Evolutionary conservation across 352 stramenopile genomes (phyloP), one percentile per base, ranked within the genome.

Genomic region (Globisporangium spinosum): DNA sequence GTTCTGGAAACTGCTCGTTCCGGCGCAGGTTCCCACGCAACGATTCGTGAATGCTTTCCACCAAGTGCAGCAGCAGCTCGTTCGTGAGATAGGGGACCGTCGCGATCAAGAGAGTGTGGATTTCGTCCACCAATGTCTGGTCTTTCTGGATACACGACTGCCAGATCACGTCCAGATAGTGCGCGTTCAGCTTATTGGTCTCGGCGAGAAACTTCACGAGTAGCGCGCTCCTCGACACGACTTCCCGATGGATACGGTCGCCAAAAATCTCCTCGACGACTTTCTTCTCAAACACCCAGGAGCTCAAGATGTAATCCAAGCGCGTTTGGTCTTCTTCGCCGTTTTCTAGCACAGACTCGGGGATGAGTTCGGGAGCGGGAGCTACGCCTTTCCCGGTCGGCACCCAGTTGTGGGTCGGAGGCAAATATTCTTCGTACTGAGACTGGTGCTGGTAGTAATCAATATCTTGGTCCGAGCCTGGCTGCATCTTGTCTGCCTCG

Each of bases 371-470:
- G 2, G 89, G 89, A 5, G 86, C 75, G 22, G 87, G 87, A 0
- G 77, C 75, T 43, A 89, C 80, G 34, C 89, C 89, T 71, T 89
- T 91, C 9, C 83, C 80, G 22, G 85, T 93, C 4, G 85, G 75
- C 23, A 97, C 75, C 97, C 97, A 99, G 60, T 97, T 94, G 32
- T 77, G 73, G 27, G 76, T 79, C 8, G 95, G 94, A 4, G 97
- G 97, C 35, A 98, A 70, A 20, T 81, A 90, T 68, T 99, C 95
- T 76, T 99, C 95, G 60, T 96, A 85, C 65, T 91, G 82, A 2
- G 93, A 98, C 74, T 98, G 97, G 69, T 99, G 95, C 74, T 99
- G 96, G 75, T 99, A 99, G 76, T 99, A 99, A 75, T 99, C 97
- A 69, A 99, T 96, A 77, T 99, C 97, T 70, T 98, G 96, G 73